Evolutionary conservation across 2,329 filamentous ascomycete genomes (phyloP).

Genomic region (Colletotrichum sp.): DNA sequence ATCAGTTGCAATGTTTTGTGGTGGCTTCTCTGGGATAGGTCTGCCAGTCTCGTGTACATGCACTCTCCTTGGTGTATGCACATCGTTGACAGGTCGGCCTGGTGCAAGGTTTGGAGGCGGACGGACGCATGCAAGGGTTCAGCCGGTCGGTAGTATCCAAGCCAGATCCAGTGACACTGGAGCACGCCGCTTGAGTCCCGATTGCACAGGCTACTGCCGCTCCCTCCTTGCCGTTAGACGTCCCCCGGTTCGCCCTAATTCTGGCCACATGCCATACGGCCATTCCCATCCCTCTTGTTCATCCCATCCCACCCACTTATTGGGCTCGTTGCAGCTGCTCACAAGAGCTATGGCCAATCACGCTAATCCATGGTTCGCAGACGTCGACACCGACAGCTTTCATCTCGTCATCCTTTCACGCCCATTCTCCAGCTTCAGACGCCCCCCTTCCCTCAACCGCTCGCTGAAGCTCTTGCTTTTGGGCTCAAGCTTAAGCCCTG

Average conservation of each 20-base stretch:
- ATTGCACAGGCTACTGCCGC: conserved; percentile 19
- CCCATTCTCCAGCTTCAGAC: neutral
- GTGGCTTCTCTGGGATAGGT: neutral
- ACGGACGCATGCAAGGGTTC: conserved; percentile 24
- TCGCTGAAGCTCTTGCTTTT: neutral
- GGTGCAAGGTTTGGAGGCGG: conserved; percentile 11
- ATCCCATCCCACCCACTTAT: conserved; percentile 16
- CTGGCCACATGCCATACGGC: conserved; percentile 21
- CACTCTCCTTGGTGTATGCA: neutral
- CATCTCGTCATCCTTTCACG: neutral
- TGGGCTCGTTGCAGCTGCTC: conserved; percentile 16
- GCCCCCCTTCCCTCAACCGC: neutral
- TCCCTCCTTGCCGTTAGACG: conserved; percentile 22
- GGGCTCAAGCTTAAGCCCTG: neutral
- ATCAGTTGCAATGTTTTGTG: neutral
- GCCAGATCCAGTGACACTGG: conserved; percentile 23
- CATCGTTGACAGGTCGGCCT: conserved; percentile 12
- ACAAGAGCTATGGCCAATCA: conserved; percentile 23
- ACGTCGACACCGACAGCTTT: neutral
- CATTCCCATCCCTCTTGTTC: conserved; percentile 8
- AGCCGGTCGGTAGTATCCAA: conserved; percentile 20
- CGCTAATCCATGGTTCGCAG: conserved; percentile 21
- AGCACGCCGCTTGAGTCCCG: conserved; percentile 16
- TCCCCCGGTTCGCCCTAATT: conserved; percentile 10
- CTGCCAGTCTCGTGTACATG: neutral